Evolutionary conservation across 2,329 filamentous ascomycete species (phyloP), one percentile per base, ranked within the genome.

Genomic region (Arthrobotrys entomopaga): DNA sequence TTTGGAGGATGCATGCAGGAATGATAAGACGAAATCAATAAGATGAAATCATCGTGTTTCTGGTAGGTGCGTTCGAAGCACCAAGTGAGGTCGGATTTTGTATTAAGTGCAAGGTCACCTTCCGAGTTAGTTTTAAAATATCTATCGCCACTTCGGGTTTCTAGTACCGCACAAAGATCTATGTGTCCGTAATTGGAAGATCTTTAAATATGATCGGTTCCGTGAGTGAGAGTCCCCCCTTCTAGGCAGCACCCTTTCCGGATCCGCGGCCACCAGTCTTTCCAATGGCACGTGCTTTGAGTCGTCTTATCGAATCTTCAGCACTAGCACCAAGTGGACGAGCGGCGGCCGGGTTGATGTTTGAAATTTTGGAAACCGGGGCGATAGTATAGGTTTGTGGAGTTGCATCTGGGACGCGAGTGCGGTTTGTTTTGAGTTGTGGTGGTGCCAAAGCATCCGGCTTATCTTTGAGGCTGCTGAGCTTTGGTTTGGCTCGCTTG

Each of bases 301-400:
- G 77, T 58, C 77, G 75, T 42, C 78, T 67, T 38, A 79, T 79
- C 56, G 77, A 77, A 50, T 78, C 78, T 58, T 79, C 78, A 52
- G 77, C 78, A 20, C 70, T 75, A 54, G 78, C 77, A 52, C 76
- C 77, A n/a, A 79, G 71, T 24, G 77, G 77, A 40, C 76, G 77
- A 52, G 76, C 76, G 43, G 77, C 65, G 4, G 66, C 67, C 16
- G 77, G 72, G 54, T 76, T 65, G 34, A 69, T 53, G 24, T 60
- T 63, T 16, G 71, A 46, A 13, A 78, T 38, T 10, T 76, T 77
- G 10, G 67, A 76, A 22, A 48, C 46, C 22, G 78, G 78, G 11
- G 77, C 78, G 34, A 79, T 76, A 15, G 78, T 78, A 65, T 79
- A 79, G 10, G 64, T 76, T 26, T 75, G 63, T 16, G 78, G 77